Percentiles rank a stretch among this genome's conserved stretches.
phyloP scores from a whole-genome alignment of 2,329 filamentous ascomycete genomes.

The Cladosporium sp. region DNA sequence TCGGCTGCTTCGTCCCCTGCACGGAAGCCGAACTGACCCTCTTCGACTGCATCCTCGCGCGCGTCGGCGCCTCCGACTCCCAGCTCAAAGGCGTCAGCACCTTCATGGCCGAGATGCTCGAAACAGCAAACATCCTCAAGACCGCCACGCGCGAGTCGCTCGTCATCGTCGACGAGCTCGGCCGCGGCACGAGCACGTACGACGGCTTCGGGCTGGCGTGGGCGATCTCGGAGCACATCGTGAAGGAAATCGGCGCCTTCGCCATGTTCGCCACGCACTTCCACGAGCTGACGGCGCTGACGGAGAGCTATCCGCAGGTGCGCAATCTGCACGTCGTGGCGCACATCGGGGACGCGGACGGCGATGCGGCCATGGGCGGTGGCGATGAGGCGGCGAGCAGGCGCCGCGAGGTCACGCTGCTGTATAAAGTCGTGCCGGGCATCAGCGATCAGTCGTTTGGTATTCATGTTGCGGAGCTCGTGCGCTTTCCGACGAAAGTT shows the following conservation, averaged over 20 bases:
- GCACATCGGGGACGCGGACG: slow-evolving; percentile 61
- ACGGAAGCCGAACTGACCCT: slow-evolving; percentile 85
- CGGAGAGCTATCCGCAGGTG: slow-evolving; percentile 79
- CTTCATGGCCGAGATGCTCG: slow-evolving; percentile 99
- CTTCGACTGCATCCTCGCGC: slow-evolving; percentile 93
- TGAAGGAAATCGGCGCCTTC: slow-evolving; percentile 90
- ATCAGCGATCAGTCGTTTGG: slow-evolving; percentile 97
- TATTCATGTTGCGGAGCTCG: slow-evolving; percentile 95
- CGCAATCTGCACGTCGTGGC: slow-evolving; percentile 93
- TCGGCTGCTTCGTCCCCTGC: slow-evolving; percentile 94
- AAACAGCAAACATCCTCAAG: slow-evolving; percentile 97
- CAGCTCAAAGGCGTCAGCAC: slow-evolving; percentile 97
- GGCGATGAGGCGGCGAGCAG: slow-evolving; percentile 38
- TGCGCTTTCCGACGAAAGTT: slow-evolving; percentile 93
- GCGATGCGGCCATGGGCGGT: slow-evolving; percentile 34
- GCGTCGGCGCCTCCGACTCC: slow-evolving; percentile 91
- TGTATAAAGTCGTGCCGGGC: slow-evolving; percentile 94
- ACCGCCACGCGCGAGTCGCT: slow-evolving; percentile 90
- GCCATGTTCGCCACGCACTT: slow-evolving; percentile 97
- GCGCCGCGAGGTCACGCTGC: slow-evolving; percentile 77
- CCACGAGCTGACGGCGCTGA: slow-evolving; percentile 89
- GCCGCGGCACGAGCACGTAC: slow-evolving; percentile 93
- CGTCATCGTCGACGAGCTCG: slow-evolving; percentile 97
- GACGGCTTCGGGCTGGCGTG: slow-evolving; percentile 98
- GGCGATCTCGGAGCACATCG: slow-evolving; percentile 97